Conservation (phyloP, 2,329 filamentous ascomycete genomes). For the Colletotrichum tabaci region DNA sequence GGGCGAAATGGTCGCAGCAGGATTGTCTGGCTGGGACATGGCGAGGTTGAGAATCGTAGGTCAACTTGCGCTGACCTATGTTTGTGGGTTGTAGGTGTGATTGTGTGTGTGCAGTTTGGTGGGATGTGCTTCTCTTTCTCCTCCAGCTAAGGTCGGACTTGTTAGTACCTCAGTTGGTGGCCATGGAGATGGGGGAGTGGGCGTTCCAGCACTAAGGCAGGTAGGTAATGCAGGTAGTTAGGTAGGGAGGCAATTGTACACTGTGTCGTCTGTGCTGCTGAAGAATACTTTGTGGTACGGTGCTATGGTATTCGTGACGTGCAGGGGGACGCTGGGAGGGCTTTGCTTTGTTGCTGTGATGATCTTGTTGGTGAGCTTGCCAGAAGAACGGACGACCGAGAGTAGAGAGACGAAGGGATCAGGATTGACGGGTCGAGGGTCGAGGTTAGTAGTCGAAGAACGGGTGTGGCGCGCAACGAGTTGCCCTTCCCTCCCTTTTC, state of each 20-base stretch:
- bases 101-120: constrained; percentile 18
- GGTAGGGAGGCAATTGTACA: constrained; percentile 20
- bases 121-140: constrained; percentile 6
- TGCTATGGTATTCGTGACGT: constrained; percentile 28
- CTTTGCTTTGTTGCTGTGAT: constrained; percentile 22
- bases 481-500: constrained; percentile 29
- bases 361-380: constrained; percentile 19
- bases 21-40: constrained; percentile 55
- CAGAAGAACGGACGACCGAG: constrained; percentile 22
- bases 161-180: constrained; percentile 33
- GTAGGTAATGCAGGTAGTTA: no score
- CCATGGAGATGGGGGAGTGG: constrained; percentile 39
- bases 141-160: constrained; percentile 23
- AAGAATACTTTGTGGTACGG: constrained; percentile 23
- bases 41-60: constrained; percentile 40
- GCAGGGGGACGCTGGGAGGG: constrained; percentile 17
- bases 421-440: constrained; percentile 7
- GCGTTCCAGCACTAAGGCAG: constrained; percentile 13
- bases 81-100: neutral
- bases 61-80: constrained; percentile 29
- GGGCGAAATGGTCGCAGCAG: constrained; percentile 40
- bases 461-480: constrained; percentile 26
- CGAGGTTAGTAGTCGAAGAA: constrained; percentile 26
- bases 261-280: constrained; percentile 38
- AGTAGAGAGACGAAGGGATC: constrained; percentile 18